Percentiles rank a stretch among this genome's conserved stretches.
phyloP scores from a whole-genome alignment of 306 rosid species.

The Hippophae tibetana region DNA sequence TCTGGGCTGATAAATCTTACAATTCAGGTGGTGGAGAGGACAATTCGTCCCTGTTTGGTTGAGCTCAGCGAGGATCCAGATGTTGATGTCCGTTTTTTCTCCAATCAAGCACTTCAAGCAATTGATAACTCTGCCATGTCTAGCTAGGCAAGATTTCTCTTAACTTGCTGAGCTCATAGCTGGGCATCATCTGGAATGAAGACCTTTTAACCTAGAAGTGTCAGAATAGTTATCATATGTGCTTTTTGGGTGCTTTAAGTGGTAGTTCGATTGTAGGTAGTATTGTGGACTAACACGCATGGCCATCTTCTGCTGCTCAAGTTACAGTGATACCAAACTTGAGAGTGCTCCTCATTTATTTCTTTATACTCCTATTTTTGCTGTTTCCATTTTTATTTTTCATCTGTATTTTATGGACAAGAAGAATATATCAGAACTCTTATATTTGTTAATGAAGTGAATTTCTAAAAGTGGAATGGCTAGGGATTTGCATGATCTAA shows the following conservation, averaged over 20 bases:
- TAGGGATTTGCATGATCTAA: no score
- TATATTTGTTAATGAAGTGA: no score
- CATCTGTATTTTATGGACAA: not conserved
- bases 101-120: conserved; percentile 84
- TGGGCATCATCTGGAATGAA: no score
- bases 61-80: conserved; percentile 96
- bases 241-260: conserved; percentile 4
- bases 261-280: conserved; percentile 12
- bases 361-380: not conserved
- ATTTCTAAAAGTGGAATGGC: no score
- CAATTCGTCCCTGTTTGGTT: conserved; percentile 75
- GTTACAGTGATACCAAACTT: conserved; percentile 5
- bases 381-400: not conserved
- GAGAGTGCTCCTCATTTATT: not conserved
- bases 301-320: not conserved
- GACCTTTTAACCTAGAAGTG: no score
- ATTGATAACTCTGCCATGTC: conserved; percentile 84
- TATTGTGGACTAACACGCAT: conserved; percentile 12
- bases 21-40: conserved; percentile 75
- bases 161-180: no score
- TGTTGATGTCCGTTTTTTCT: conserved; percentile 80
- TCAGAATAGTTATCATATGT: no score
- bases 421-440: no score
- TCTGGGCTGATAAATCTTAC: conserved; percentile 10
- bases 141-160: conserved; percentile 39